A percentile compares a stretch with the other conserved stretches of the same genome.
Evolutionary conservation across 129 eudicot genomes (phyloP).

Genomic region (Artemisia annua): DNA sequence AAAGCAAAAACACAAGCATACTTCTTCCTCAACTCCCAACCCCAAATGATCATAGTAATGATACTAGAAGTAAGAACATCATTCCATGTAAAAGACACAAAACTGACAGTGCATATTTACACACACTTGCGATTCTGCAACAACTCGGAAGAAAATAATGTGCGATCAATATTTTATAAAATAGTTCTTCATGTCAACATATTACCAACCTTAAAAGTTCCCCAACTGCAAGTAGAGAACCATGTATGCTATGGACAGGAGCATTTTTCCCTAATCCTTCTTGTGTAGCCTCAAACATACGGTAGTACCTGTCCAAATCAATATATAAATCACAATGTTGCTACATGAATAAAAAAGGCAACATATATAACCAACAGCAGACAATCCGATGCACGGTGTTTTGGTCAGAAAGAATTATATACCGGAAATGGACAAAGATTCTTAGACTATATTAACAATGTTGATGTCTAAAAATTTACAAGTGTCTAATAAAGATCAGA

Average conservation of each 20-base stretch:
- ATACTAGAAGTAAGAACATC: not conserved
- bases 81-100: not conserved
- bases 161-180: not conserved
- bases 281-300: constrained; percentile 99
- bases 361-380: not conserved
- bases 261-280: constrained; percentile 97
- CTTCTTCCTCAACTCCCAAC: not conserved
- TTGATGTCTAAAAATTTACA: too few relatives aligned
- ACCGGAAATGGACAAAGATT: too few relatives aligned
- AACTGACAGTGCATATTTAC: not conserved
- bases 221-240: constrained; percentile 98
- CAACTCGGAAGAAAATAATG: constrained; percentile 9
- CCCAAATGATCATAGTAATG: not conserved
- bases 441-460: too few relatives aligned
- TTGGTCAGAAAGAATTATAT: too few relatives aligned
- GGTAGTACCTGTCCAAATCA: constrained; percentile 76
- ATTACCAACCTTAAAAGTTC: constrained; percentile 88
- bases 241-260: constrained; percentile 96
- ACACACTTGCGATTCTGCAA: not conserved
- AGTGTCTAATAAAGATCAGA: too few relatives aligned
- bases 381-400: too few relatives aligned
- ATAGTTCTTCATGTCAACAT: constrained; percentile 12
- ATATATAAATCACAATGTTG: constrained; percentile 10
- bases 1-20: not conserved
- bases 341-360: constrained; percentile 13